These are phyloP conservation scores for Ophiostoma tasmaniense DNA, from an alignment of 2,329 filamentous ascomycete genomes.

Conservation along the genomic window DNA sequence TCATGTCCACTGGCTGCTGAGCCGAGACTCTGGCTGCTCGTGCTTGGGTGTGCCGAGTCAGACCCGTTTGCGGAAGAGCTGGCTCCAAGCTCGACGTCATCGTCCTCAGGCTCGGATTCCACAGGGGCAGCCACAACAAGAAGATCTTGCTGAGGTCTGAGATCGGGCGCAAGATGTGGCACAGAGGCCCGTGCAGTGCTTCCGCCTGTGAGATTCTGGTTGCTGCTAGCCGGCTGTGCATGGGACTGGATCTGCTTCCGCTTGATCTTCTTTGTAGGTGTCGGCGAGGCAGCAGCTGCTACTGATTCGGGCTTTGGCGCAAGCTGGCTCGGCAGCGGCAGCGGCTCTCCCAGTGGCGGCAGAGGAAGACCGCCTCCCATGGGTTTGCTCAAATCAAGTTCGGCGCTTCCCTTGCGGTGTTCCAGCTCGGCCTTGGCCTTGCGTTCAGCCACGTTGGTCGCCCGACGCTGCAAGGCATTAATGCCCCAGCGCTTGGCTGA, in stretches of 20 bases:
- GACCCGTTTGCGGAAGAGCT: not conserved
- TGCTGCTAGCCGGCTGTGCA: not conserved
- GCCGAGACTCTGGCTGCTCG: not conserved
- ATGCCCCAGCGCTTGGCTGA: constrained; percentile 52
- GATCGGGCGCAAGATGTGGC: not conserved
- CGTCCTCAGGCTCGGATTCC: constrained; percentile 16
- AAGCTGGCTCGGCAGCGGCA: constrained; percentile 40
- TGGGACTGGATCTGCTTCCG: constrained; percentile 11
- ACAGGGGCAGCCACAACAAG: constrained; percentile 20
- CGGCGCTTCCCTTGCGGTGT: constrained; percentile 17
- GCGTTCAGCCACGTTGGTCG: constrained; percentile 13
- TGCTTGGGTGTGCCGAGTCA: not conserved
- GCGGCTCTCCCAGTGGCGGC: constrained; percentile 69
- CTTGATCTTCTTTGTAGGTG: constrained; percentile 5
- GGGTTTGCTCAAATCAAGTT: constrained; percentile 50
- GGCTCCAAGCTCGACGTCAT: not conserved
- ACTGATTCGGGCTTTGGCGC: not conserved
- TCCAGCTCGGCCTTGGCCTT: constrained; percentile 3
- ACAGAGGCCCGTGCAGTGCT: not conserved
- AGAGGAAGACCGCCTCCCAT: constrained; percentile 77
- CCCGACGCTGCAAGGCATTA: constrained; percentile 42
- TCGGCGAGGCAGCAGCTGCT: not conserved
- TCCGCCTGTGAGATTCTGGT: not conserved
- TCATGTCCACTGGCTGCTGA: not conserved
- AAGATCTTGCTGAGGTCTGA: constrained; percentile 11